Percentiles rank a stretch among this genome's conserved stretches.
phyloP scores from a whole-genome alignment of 352 stramenopile species.

The Pythium rhizo-oryzae region DNA sequence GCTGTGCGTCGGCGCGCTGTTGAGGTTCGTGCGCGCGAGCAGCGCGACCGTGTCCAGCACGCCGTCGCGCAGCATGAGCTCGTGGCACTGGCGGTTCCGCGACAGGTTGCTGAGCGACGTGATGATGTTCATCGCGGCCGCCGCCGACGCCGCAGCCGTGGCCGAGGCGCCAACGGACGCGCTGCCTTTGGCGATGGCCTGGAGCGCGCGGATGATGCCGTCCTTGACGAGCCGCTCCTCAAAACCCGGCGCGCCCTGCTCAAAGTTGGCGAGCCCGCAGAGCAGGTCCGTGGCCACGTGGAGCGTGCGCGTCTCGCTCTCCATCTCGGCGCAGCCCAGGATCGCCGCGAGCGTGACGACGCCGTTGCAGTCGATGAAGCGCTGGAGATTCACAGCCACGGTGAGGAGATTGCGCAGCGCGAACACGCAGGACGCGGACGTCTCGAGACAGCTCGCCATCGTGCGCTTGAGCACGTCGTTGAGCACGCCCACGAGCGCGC shows the following conservation, averaged over 20 bases:
- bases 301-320: constrained; percentile 48
- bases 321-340: constrained; percentile 50
- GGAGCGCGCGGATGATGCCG: constrained; percentile 67
- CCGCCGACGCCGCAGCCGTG: constrained; percentile 11
- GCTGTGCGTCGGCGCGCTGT: constrained; percentile 13
- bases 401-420: constrained; percentile 77
- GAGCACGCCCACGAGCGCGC: constrained; percentile 48
- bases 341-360: constrained; percentile 68
- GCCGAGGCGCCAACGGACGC: constrained; percentile 31
- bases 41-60: constrained; percentile 57
- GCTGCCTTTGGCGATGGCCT: constrained; percentile 55
- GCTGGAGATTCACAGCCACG: constrained; percentile 52
- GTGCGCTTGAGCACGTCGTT: constrained; percentile 74
- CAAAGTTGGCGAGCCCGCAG: constrained; percentile 61
- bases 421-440: constrained; percentile 61
- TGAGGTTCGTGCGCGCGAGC: constrained; percentile 33
- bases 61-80: constrained; percentile 76
- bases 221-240: constrained; percentile 76
- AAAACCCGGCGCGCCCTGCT: constrained; percentile 30
- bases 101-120: constrained; percentile 72
- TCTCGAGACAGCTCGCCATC: constrained; percentile 58
- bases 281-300: constrained; percentile 66
- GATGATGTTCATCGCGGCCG: constrained; percentile 56
- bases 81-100: constrained; percentile 57
- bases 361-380: constrained; percentile 64